phyloP scores from a whole-genome alignment of 768 basidiomycete genomes.

The Omphalotus guepiniiformis region DNA sequence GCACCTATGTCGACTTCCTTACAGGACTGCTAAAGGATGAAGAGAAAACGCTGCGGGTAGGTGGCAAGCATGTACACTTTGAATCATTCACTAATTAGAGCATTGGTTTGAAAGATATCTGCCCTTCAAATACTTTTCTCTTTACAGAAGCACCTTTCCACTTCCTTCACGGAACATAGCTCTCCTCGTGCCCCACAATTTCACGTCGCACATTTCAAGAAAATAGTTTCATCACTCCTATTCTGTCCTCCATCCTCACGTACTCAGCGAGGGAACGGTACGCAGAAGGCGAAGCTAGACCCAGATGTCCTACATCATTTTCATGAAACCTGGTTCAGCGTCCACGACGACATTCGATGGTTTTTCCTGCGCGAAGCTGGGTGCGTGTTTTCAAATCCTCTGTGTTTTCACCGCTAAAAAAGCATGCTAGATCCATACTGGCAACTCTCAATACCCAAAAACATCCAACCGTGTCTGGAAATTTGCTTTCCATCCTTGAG shows the following conservation, averaged over 20 bases:
- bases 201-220: conserved; percentile 63
- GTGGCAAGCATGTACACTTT: conserved; percentile 20
- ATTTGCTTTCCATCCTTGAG: conserved; percentile 63
- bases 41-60: conserved; percentile 69
- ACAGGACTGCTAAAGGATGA: conserved; percentile 70
- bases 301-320: conserved; percentile 61
- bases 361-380: conserved; percentile 80
- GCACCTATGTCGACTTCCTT: conserved; percentile 66
- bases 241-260: conserved; percentile 52
- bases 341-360: conserved; percentile 83
- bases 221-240: conserved; percentile 56
- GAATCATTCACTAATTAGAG: background rate
- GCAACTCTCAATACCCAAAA: conserved; percentile 21
- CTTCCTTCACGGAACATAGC: conserved; percentile 40
- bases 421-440: conserved; percentile 14
- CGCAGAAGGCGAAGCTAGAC: conserved; percentile 29
- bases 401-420: background rate
- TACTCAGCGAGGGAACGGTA: conserved; percentile 12
- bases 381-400: conserved; percentile 35
- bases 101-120: conserved; percentile 46
- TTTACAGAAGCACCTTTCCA: conserved; percentile 73
- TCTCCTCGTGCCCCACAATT: conserved; percentile 54
- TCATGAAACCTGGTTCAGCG: conserved; percentile 67
- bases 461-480: conserved; percentile 36
- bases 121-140: conserved; percentile 75